Conservation (phyloP, 2,329 filamentous ascomycete genomes). For the Sclerotinia minor region DNA sequence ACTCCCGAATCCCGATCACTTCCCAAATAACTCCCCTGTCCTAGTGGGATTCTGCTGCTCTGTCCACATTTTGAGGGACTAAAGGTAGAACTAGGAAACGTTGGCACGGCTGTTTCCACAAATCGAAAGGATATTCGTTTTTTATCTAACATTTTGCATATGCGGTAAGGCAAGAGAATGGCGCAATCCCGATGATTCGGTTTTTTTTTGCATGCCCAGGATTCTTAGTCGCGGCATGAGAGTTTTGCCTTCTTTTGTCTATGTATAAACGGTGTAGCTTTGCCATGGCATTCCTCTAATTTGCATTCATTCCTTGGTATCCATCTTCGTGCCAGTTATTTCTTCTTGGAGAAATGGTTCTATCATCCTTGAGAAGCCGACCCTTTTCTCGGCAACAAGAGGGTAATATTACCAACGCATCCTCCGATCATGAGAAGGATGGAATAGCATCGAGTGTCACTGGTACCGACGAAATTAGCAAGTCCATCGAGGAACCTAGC, state of each 20-base stretch:
- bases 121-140: constrained; percentile 7
- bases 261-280: constrained; percentile 4
- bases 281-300: not conserved
- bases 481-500: constrained; percentile 12
- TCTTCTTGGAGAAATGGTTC: constrained; percentile 1
- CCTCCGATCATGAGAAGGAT: not conserved
- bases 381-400: constrained; percentile 9
- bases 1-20: not conserved
- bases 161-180: constrained; percentile 14
- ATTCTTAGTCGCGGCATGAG: constrained; percentile 14
- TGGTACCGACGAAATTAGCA: constrained; percentile 14
- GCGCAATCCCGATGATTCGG: constrained; percentile 13
- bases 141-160: not conserved
- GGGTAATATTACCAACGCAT: not conserved
- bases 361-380: constrained; percentile 17
- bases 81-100: not conserved
- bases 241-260: not conserved
- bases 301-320: not conserved
- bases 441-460: constrained; percentile 13
- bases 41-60: not conserved
- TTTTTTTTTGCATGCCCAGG: not conserved
- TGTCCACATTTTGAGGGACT: not conserved
- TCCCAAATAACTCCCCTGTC: not conserved
- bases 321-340: not conserved
- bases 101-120: constrained; percentile 5